A percentile compares a stretch with the other conserved stretches of the same genome.
Evolutionary conservation across 73 alveolate genomes (phyloP).

Genomic region (Tetrahymena malaccensis): DNA sequence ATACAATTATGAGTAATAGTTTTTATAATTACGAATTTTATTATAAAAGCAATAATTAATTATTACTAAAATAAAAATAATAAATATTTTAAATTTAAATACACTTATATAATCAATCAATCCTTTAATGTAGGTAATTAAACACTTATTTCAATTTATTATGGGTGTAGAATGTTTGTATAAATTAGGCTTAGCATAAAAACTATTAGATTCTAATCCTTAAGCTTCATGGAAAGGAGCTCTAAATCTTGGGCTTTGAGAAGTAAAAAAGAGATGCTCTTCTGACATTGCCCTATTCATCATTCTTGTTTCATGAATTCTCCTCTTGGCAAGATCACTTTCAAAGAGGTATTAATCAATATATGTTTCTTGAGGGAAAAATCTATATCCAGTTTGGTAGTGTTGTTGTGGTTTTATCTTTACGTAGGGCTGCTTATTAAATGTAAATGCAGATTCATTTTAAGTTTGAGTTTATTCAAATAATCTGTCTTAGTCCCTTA

Average conservation of each 20-base stretch:
- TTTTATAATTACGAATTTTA: too few species aligned
- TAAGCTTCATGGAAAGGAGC: not conserved
- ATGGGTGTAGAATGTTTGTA: not conserved
- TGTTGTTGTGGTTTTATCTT: not conserved
- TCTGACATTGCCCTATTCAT: not conserved
- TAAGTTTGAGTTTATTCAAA: not conserved
- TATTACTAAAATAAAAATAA: too few species aligned
- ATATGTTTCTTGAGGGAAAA: not conserved
- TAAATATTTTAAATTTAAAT: too few species aligned
- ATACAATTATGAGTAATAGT: too few species aligned
- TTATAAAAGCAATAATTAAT: too few species aligned
- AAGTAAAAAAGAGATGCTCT: not conserved
- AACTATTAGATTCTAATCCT: not conserved
- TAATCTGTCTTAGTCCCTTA: not conserved
- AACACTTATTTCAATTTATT: not conserved
- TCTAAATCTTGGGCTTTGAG: not conserved
- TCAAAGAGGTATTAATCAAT: not conserved
- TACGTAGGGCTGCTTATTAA: not conserved
- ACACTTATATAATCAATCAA: too few species aligned
- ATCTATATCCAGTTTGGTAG: not conserved
- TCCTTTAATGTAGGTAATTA: not conserved
- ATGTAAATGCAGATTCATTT: not conserved
- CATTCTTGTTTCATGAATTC: not conserved
- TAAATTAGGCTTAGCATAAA: not conserved
- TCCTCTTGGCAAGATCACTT: not conserved